Base-by-base conservation (phyloP, 2,329 filamentous ascomycete species). In the Gaeumannomyces sp. region DNA sequence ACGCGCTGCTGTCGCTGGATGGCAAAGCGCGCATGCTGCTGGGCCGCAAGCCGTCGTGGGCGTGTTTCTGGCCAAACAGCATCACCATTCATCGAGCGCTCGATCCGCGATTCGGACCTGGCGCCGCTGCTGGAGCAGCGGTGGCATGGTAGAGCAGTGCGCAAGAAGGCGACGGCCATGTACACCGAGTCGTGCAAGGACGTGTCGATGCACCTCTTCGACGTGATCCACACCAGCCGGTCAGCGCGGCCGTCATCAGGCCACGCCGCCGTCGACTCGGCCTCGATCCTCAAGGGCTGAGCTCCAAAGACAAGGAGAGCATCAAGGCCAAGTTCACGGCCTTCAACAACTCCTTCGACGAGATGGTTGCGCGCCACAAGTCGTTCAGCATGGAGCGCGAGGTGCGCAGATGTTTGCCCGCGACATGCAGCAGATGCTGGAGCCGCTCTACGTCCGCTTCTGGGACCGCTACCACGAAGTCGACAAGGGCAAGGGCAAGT, bases 391-490 rank as follows among this genome's bases (percentile, higher is more conserved):
- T 98, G 91, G 95, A 99, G 78, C 86, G 87, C 29, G 94, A 98
- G 74, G 94, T 98, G 38, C 86, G 92, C 84, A 86, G 67, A 86
- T 90, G 77, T 85, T 98, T 71, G 89, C 87, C 22, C 88, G 89
- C 71, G 93, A 97, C 73, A 89, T 98, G 68, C 92, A 95, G 75
- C 89, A 89, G 71, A 92, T 97, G 79, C 89, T 99, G 65, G 94
- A 98, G 78, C 93, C 94, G 64, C 83, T 99, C 19, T 99, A 99
- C 78, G 90, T 90, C 67, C 85, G 95, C 60, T 99, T 99, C 78
- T 98, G 92, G 88, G 95, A 98, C 77, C 86, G 94, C 33, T 99
- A 99, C 75, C 93, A 97, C 75, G 95, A 98, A 77, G 88, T 98
- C 69, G 94, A 98, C 78, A 97, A 97, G 80, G 95, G 95, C 66